Percentiles rank a stretch among this genome's conserved stretches.
phyloP scores from a whole-genome alignment of 495 filamentous ascomycete genomes.

The Thermochaetoides thermophila region DNA sequence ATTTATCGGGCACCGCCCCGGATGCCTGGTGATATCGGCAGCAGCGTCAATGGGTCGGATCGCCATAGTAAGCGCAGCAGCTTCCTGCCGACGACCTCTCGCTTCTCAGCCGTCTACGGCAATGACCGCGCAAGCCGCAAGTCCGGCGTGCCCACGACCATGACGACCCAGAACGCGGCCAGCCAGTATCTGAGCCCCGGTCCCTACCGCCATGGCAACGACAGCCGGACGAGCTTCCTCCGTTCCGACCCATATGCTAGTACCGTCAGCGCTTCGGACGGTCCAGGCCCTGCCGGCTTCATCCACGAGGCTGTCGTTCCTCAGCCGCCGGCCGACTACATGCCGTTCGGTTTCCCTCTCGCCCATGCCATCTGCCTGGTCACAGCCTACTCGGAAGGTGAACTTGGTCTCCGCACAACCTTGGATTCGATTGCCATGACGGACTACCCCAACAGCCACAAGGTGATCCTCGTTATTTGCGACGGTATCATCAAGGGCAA shows the following conservation, averaged over 20 bases:
- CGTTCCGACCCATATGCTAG: conserved; percentile 35
- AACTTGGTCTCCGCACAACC: conserved; percentile 81
- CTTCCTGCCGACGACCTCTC: conserved; percentile 73
- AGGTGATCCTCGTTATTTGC: conserved; percentile 87
- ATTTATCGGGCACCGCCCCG: conserved; percentile 84
- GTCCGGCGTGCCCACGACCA: conserved; percentile 62
- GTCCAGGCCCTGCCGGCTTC: conserved; percentile 75
- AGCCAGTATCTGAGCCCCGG: conserved; percentile 58
- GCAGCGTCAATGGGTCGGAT: conserved; percentile 44
- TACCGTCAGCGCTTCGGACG: conserved; percentile 48
- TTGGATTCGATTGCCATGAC: conserved; percentile 94
- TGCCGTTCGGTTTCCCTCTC: conserved; percentile 88
- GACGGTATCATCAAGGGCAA: conserved; percentile 97
- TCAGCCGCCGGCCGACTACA: conserved; percentile 93
- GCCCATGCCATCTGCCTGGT: conserved; percentile 89
- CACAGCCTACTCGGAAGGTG: conserved; percentile 95
- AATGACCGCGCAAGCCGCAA: conserved; percentile 35
- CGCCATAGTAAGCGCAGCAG: conserved; percentile 68
- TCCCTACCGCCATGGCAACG: conserved; percentile 61
- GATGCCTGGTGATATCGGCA: conserved; percentile 50
- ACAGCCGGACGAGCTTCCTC: conserved; percentile 44
- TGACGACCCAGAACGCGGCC: conserved; percentile 86
- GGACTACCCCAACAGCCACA: conserved; percentile 98
- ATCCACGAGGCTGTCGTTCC: conserved; percentile 93
- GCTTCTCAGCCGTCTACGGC: conserved; percentile 89